Evolutionary conservation across 1,284 basidiomycete species (phyloP).

Genomic region (Cryptococcus sp.): DNA sequence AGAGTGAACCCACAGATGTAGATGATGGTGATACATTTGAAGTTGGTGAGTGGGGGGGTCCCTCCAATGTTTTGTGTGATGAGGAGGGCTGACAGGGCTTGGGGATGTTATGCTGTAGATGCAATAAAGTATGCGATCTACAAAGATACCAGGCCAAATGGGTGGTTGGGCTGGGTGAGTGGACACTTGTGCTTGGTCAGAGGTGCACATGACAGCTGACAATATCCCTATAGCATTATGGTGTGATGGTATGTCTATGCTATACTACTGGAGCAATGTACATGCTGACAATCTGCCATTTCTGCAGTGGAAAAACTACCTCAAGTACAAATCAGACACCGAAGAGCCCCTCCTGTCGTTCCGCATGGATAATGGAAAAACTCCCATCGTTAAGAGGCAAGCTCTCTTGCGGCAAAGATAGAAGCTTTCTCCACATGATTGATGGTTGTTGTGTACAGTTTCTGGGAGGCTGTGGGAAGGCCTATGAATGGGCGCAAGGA

Average conservation of each 20-base stretch:
- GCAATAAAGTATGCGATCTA: slow-evolving; percentile 33
- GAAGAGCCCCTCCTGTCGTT: slow-evolving; percentile 22
- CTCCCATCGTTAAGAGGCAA: slow-evolving; percentile 17
- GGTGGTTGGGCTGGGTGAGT: slow-evolving; percentile 27
- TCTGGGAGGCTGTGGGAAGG: slow-evolving; percentile 23
- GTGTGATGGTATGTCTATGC: slow-evolving; percentile 25
- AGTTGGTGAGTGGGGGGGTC: slow-evolving; percentile 21
- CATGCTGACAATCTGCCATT: background rate
- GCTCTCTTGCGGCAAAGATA: slow-evolving; percentile 3
- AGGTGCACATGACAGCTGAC: no score
- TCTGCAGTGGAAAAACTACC: slow-evolving; percentile 32
- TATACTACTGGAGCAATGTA: background rate
- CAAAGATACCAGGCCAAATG: slow-evolving; percentile 21
- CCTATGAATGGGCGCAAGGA: slow-evolving; percentile 15
- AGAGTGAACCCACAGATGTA: slow-evolving; percentile 13
- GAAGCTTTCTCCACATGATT: no score
- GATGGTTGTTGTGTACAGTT: slow-evolving; percentile 10
- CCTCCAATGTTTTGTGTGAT: no score
- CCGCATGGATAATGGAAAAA: slow-evolving; percentile 8
- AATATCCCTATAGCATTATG: slow-evolving; percentile 23
- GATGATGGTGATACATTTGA: slow-evolving; percentile 16
- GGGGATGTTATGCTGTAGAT: slow-evolving; percentile 17
- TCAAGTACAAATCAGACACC: slow-evolving; percentile 34
- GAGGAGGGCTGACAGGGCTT: background rate
- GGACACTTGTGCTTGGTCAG: no score